A percentile compares a stretch with the other conserved stretches of the same genome.
Evolutionary conservation across 78 protist species (phyloP).

Genomic region (Dictyostelium citrinum): DNA sequence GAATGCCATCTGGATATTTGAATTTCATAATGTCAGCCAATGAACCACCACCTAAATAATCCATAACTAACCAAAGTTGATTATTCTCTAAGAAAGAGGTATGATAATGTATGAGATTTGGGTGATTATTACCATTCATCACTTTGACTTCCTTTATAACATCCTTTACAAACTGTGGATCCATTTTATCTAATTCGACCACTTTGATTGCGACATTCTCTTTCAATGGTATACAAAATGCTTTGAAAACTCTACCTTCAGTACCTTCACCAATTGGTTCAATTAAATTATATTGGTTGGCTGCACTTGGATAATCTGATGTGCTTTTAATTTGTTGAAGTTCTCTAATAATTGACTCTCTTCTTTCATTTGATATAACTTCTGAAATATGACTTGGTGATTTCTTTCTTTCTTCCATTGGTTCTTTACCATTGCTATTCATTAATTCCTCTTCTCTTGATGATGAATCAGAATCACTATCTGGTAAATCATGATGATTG

Average conservation of each 20-base stretch:
- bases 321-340: neutral
- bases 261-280: slow-evolving; percentile 73
- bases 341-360: slow-evolving; percentile 50
- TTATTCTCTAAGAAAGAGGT: slow-evolving; percentile 54
- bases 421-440: neutral
- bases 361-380: neutral
- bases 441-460: neutral
- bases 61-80: slow-evolving; percentile 83
- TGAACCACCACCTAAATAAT: slow-evolving; percentile 80
- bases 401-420: neutral
- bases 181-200: slow-evolving; percentile 20
- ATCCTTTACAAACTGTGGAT: slow-evolving; percentile 39
- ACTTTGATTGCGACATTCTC: slow-evolving; percentile 62
- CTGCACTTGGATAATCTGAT: slow-evolving; percentile 14
- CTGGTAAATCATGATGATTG: neutral
- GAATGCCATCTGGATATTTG: slow-evolving; percentile 63
- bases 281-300: neutral
- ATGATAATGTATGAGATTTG: slow-evolving; percentile 63
- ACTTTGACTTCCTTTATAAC: slow-evolving; percentile 48
- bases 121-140: slow-evolving; percentile 61
- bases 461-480: neutral
- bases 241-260: slow-evolving; percentile 67
- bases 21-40: slow-evolving; percentile 80
- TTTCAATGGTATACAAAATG: slow-evolving; percentile 7
- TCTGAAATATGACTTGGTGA: neutral